phyloP scores from a whole-genome alignment of 495 filamentous ascomycete species.

The Trichoderma gamsii region DNA sequence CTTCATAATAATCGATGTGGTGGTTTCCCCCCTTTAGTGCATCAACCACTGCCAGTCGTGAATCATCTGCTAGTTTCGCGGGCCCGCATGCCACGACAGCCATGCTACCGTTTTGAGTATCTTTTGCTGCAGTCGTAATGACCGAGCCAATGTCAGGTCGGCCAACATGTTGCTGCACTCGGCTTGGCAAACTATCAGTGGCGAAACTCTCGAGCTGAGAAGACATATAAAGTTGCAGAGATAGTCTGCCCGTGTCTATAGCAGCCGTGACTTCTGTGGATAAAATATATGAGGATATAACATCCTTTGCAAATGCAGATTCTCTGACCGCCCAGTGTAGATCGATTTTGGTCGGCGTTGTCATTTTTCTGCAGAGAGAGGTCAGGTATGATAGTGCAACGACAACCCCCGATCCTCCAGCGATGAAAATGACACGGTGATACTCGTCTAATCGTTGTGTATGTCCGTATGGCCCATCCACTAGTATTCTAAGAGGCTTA shows the following conservation, averaged over 20 bases:
- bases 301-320: constrained; percentile 8
- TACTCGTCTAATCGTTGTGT: constrained; percentile 42
- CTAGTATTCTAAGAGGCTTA: constrained; percentile 28
- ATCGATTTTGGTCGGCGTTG: constrained; percentile 27
- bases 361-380: constrained; percentile 26
- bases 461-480: constrained; percentile 57
- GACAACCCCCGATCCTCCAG: constrained; percentile 55
- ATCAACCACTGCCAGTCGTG: constrained; percentile 37
- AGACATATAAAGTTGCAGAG: constrained; percentile 11
- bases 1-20: constrained; percentile 37
- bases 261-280: background rate
- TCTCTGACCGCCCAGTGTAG: constrained; percentile 43
- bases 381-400: constrained; percentile 47
- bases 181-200: background rate
- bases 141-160: constrained; percentile 13
- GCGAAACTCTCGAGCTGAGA: background rate
- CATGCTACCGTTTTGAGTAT: constrained; percentile 17
- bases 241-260: background rate
- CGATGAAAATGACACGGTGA: constrained; percentile 50
- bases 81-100: constrained; percentile 49
- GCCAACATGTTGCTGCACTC: background rate
- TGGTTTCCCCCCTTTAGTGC: constrained; percentile 22
- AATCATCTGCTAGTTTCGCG: constrained; percentile 42
- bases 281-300: background rate
- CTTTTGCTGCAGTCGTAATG: constrained; percentile 1